Conservation (phyloP, 2,329 filamentous ascomycete species). For the Gnomoniopsis sp. region DNA sequence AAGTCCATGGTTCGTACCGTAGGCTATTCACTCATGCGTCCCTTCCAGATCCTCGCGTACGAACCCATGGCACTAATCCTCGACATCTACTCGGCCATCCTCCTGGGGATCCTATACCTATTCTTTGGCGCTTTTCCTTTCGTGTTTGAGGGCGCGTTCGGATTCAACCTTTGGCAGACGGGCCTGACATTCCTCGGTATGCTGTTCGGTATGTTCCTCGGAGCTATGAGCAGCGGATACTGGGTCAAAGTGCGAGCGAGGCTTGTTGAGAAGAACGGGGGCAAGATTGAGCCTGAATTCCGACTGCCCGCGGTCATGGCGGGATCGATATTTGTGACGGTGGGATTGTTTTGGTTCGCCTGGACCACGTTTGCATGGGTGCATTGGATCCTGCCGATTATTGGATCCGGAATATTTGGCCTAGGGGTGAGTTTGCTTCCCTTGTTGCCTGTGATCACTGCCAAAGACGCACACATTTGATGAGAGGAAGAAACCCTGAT, state of each 20-base stretch:
- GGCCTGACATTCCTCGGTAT: constrained; percentile 77
- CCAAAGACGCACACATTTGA: background rate
- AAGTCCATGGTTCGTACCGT: constrained; percentile 65
- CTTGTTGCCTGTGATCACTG: background rate
- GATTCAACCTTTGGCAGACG: constrained; percentile 73
- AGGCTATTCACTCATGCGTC: constrained; percentile 58
- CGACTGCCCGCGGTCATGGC: constrained; percentile 71
- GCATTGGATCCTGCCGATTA: constrained; percentile 73
- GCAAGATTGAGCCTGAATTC: constrained; percentile 78
- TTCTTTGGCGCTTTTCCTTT: constrained; percentile 88
- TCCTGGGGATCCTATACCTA: constrained; percentile 85
- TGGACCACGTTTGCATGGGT: constrained; percentile 76
- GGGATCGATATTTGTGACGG: constrained; percentile 74
- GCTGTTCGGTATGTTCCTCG: constrained; percentile 63
- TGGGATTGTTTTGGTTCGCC: constrained; percentile 83
- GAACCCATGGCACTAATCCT: constrained; percentile 86
- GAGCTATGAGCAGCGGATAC: constrained; percentile 60
- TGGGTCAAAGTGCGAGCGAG: constrained; percentile 60
- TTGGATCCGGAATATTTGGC: constrained; percentile 70
- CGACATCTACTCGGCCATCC: constrained; percentile 76
- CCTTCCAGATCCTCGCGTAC: constrained; percentile 73
- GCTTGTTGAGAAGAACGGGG: constrained; percentile 53
- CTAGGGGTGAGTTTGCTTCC: constrained; percentile 52
- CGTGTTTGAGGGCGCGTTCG: constrained; percentile 71
- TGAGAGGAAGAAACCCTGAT: background rate